phyloP scores from a whole-genome alignment of 164 flowering plant species.

The Nymphaea thermarum region DNA sequence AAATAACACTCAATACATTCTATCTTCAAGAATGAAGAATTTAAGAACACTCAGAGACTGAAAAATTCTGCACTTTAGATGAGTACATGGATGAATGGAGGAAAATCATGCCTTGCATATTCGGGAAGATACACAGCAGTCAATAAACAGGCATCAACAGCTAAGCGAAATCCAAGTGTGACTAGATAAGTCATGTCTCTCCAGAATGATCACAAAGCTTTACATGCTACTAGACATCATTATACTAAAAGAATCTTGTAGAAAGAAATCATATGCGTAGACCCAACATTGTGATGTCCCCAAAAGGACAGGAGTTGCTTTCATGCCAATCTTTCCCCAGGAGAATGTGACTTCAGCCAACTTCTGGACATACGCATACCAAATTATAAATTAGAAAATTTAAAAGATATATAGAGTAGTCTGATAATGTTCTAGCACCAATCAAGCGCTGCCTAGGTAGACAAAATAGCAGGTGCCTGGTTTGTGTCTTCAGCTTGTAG shows the following conservation, averaged over 20 bases:
- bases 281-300: neutral
- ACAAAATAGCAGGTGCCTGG: conserved; percentile 34
- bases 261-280: neutral
- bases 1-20: too few species aligned
- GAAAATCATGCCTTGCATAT: too few species aligned
- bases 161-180: neutral
- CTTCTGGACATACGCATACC: neutral
- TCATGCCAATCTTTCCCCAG: neutral
- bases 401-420: neutral
- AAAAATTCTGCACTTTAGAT: too few species aligned
- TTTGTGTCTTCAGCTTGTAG: conserved; percentile 56
- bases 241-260: neutral
- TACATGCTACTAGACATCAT: neutral
- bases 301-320: neutral
- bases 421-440: neutral
- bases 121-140: too few species aligned
- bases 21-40: too few species aligned
- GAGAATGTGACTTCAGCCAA: neutral
- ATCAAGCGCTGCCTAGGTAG: conserved; percentile 20
- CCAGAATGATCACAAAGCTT: too few species aligned
- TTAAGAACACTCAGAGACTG: too few species aligned
- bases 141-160: neutral
- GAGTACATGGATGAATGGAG: too few species aligned
- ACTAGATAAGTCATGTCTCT: neutral
- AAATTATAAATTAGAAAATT: neutral